Evolutionary conservation across 2,329 filamentous ascomycete species (phyloP).

Genomic region (Fusarium oxysporum): DNA sequence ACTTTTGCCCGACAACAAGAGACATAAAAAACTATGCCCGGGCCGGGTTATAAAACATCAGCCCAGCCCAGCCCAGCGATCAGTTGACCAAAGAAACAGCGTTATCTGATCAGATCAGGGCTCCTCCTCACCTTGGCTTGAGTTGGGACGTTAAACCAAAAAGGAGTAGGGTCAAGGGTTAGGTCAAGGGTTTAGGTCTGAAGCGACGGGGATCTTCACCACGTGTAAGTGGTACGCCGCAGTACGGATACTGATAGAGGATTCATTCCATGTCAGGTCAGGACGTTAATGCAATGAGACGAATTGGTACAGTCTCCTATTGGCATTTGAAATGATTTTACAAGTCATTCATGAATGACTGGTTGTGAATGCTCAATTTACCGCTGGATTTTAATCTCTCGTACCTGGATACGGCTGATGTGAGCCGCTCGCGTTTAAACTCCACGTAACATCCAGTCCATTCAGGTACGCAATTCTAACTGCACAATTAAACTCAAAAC

Average conservation of each 20-base stretch:
- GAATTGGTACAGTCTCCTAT: background rate
- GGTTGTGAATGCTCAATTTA: background rate
- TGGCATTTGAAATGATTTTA: background rate
- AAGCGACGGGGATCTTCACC: conserved; percentile 24
- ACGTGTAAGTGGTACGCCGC: conserved; percentile 33
- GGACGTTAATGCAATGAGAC: conserved; percentile 1
- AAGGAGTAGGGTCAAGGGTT: conserved; percentile 33
- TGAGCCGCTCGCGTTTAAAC: conserved; percentile 32
- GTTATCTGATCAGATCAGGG: conserved; percentile 40
- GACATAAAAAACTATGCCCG: conserved; percentile 7
- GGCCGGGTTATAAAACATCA: conserved; percentile 18
- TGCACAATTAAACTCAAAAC: conserved; percentile 25
- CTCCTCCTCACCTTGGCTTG: conserved; percentile 29
- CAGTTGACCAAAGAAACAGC: conserved; percentile 12
- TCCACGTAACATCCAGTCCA: background rate
- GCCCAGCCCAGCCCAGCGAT: conserved; percentile 12
- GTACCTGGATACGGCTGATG: conserved; percentile 21
- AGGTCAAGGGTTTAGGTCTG: conserved; percentile 33
- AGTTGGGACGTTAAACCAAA: conserved; percentile 12
- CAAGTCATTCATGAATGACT: conserved; percentile 1
- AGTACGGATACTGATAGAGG: background rate
- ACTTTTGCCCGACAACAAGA: conserved; percentile 16
- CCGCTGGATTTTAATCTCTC: background rate
- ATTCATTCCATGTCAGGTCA: background rate
- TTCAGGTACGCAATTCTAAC: conserved; percentile 2